phyloP scores from a whole-genome alignment of 345 rosid genomes.

The Boechera divaricarpa region DNA sequence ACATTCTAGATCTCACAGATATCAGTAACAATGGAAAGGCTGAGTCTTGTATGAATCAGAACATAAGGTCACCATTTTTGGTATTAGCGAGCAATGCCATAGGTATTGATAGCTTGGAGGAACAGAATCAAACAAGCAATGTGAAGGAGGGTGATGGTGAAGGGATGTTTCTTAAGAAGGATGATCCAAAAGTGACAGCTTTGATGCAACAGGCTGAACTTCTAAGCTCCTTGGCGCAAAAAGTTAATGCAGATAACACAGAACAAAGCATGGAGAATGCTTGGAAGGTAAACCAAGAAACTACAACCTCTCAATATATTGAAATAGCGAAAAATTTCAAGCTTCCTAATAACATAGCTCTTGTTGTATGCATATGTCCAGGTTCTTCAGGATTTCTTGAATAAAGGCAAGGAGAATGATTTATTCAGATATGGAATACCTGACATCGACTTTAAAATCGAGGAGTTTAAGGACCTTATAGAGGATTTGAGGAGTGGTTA shows the following conservation, averaged over 20 bases:
- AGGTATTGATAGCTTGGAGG: constrained; percentile 43
- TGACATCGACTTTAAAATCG: constrained; percentile 70
- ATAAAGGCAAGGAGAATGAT: constrained; percentile 56
- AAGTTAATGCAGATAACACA: constrained; percentile 73
- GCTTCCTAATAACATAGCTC: constrained; percentile 15
- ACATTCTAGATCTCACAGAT: constrained; percentile 56
- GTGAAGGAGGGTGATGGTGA: constrained; percentile 64
- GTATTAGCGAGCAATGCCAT: constrained; percentile 62
- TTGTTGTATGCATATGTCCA: constrained; percentile 46
- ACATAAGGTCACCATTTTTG: constrained; percentile 68
- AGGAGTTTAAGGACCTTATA: constrained; percentile 74
- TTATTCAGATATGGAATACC: constrained; percentile 55
- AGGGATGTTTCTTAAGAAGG: constrained; percentile 74
- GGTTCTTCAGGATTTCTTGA: constrained; percentile 85
- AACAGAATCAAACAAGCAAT: constrained; percentile 46
- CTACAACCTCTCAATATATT: not conserved
- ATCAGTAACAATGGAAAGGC: constrained; percentile 43
- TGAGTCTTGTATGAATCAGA: constrained; percentile 43
- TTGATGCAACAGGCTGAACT: constrained; percentile 96
- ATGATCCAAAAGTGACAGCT: constrained; percentile 83
- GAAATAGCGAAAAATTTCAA: not conserved
- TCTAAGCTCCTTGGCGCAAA: constrained; percentile 75
- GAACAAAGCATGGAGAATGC: constrained; percentile 95
- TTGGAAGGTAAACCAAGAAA: constrained; percentile 74
- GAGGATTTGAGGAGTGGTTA: constrained; percentile 69